phyloP scores from a whole-genome alignment of 306 rosid genomes.

The Leucaena leucocephala region DNA sequence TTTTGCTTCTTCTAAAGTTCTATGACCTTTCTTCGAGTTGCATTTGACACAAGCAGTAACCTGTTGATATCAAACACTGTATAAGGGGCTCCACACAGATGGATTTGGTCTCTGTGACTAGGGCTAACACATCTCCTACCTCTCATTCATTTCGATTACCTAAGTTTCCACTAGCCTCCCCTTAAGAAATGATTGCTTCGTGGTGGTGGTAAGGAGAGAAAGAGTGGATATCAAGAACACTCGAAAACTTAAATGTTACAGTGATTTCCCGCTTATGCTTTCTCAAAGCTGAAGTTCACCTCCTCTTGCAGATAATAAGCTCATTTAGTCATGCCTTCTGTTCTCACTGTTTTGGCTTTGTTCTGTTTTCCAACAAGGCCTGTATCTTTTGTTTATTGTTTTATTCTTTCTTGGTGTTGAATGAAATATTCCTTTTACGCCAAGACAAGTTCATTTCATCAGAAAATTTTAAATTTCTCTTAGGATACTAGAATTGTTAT shows the following conservation, averaged over 20 bases:
- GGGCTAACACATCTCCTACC: background rate
- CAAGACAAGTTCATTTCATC: background rate
- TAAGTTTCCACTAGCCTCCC: slow-evolving; percentile 27
- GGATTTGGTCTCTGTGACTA: background rate
- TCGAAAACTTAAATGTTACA: background rate
- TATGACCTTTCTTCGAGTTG: slow-evolving; percentile 87
- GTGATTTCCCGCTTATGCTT: background rate
- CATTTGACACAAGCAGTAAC: slow-evolving; percentile 89
- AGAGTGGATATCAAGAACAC: slow-evolving; percentile 4
- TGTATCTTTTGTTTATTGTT: background rate
- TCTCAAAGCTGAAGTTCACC: background rate
- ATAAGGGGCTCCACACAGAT: background rate
- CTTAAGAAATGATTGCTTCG: slow-evolving; percentile 10
- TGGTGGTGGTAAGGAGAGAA: slow-evolving; percentile 21
- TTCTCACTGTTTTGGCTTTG: background rate
- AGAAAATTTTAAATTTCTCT: background rate
- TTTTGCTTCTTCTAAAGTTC: slow-evolving; percentile 77
- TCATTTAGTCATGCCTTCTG: slow-evolving; percentile 2
- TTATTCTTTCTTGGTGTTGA: background rate
- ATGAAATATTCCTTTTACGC: background rate
- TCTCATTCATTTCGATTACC: background rate
- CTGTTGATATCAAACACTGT: slow-evolving; percentile 48
- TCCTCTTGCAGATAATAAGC: background rate
- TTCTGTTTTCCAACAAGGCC: background rate
- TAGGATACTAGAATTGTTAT: too few species aligned